Evolutionary conservation across 129 eudicot genomes (phyloP).

Genomic region (Artemisia argyi): DNA sequence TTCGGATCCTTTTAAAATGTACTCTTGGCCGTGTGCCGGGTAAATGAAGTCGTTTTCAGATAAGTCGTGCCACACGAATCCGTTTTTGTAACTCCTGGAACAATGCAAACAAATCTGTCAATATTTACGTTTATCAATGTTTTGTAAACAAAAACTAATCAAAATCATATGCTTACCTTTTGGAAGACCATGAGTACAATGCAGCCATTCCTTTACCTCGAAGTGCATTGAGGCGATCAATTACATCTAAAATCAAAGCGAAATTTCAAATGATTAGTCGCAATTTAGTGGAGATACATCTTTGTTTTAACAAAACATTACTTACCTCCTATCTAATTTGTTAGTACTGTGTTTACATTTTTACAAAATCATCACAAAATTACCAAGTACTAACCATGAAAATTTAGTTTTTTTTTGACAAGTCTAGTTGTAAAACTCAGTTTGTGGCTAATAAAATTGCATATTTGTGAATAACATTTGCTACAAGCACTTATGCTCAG

Average conservation of each 20-base stretch:
- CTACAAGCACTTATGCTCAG: too few relatives aligned
- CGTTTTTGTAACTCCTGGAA: slow-evolving; percentile 79
- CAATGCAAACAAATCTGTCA: slow-evolving; percentile 7
- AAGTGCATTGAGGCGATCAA: slow-evolving; percentile 63
- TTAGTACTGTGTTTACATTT: too few relatives aligned
- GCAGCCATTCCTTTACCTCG: slow-evolving; percentile 88
- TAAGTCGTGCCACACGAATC: slow-evolving; percentile 95
- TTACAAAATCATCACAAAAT: too few relatives aligned
- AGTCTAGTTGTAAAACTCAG: too few relatives aligned
- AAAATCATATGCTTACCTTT: slow-evolving; percentile 42
- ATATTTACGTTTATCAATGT: too few relatives aligned
- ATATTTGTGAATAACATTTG: too few relatives aligned
- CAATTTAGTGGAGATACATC: not conserved
- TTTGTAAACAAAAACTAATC: not conserved
- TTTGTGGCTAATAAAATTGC: too few relatives aligned
- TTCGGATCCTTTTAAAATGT: slow-evolving; percentile 89
- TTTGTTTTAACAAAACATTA: too few relatives aligned
- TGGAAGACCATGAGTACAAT: slow-evolving; percentile 88
- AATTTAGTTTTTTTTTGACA: too few relatives aligned
- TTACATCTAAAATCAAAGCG: slow-evolving; percentile 44
- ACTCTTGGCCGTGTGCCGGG: slow-evolving; percentile 84
- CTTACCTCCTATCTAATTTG: too few relatives aligned
- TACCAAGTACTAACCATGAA: too few relatives aligned
- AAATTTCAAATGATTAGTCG: not conserved
- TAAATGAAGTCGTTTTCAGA: slow-evolving; percentile 74